Evolutionary conservation across 169 alveolate genomes (phyloP).

Genomic region (Blepharisma undulans): DNA sequence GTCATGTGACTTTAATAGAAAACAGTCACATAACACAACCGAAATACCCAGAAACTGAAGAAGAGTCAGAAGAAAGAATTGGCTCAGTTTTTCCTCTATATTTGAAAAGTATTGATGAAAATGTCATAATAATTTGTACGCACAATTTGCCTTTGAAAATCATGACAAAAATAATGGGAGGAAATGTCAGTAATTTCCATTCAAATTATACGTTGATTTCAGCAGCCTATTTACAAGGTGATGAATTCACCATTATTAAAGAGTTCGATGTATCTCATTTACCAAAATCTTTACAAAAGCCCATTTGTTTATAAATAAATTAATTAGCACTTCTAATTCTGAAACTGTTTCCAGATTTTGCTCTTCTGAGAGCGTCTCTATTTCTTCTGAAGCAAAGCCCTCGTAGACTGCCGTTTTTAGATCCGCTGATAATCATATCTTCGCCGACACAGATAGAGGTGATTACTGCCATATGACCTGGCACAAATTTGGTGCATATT

Average conservation of each 20-base stretch:
- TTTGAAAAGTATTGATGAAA: not conserved
- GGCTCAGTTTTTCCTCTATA: not conserved
- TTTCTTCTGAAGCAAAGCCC: conserved; percentile 43
- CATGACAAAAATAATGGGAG: conserved; percentile 11
- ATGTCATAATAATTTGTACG: conserved; percentile 12
- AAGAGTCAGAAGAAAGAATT: not conserved
- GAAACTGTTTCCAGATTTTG: not conserved
- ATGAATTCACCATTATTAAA: not conserved
- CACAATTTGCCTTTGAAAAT: conserved; percentile 28
- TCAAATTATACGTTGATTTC: not conserved
- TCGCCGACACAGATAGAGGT: conserved; percentile 27
- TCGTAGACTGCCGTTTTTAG: conserved; percentile 53
- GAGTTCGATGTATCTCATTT: not conserved
- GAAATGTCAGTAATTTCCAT: not conserved
- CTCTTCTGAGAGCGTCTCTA: conserved; percentile 22
- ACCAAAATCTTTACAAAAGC: not conserved
- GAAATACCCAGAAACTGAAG: conserved; percentile 14
- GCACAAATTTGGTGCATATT: conserved; percentile 34
- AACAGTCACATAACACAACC: not conserved
- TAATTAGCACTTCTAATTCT: not conserved
- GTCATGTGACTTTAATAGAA: not conserved
- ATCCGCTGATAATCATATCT: conserved; percentile 43
- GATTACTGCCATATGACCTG: conserved; percentile 63
- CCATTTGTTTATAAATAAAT: not conserved
- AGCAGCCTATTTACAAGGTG: conserved; percentile 9